Evolutionary conservation across 495 filamentous ascomycete species (phyloP), one percentile per base, ranked within the genome.

Genomic region (Penicillium riverlandense): DNA sequence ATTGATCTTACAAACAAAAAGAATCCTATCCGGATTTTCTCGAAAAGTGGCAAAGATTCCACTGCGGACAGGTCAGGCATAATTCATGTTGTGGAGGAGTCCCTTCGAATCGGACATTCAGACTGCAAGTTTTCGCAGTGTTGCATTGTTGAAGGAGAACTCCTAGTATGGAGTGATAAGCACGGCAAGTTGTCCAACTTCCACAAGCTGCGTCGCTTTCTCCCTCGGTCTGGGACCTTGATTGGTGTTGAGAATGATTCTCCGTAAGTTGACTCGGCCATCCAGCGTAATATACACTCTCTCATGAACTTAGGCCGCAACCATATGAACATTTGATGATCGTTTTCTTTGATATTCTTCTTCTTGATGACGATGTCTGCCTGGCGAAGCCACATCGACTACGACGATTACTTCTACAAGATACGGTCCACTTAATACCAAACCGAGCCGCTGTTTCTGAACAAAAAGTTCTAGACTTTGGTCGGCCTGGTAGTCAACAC

Each of bases 11-110:
- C 68, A 4, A 80, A 76, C 36, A 54, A 55, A 0, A 43, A 71
- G 4, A 70, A 73, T 29, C 71, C 66, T 31, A 80, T 95, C 8
- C 82, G 83, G 37, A 87, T 95, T 27, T 94, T 94, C 55, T 92
- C 87, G 8, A 95, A 95, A 62, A 90, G 86, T 47, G 88, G 89
- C 32, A 91, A 90, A 53, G 86, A 95, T 48, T 90, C 88, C 7
- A 95, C 88, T 0, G 40, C 59, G 37, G 89, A 94, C 60, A 75
- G 85, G 27, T 55, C 54, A 15, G 72, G 66, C 8, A 61, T 92
- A 12, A 77, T 87, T 45, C 59, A 73, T 38, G 72, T 52, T 22
- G 54, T 69, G 15, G 66, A 64, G 29, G 58, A 77, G 5, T 77
- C 79, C 4, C 64, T 91, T 14, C 69, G 69, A 41, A 70, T 91